phyloP scores from a whole-genome alignment of 1,284 basidiomycete genomes.

The Ustilago vetiveriae region DNA sequence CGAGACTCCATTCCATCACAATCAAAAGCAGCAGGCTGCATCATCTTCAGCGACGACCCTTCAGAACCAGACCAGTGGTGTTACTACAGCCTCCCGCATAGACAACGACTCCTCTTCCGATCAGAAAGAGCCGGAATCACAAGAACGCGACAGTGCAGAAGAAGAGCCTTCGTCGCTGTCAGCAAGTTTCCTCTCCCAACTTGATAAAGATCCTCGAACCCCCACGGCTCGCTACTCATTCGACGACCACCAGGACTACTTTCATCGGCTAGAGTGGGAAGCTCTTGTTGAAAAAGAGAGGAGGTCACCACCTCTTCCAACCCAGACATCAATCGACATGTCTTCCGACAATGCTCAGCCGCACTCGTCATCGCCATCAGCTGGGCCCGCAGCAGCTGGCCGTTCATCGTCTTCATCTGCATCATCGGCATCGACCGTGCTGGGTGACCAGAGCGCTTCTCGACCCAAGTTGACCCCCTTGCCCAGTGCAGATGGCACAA shows the following conservation, averaged over 20 bases:
- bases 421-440: conserved; percentile 8
- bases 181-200: conserved; percentile 30
- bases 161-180: conserved; percentile 20
- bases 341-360: neutral
- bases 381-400: neutral
- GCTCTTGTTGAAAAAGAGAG: conserved; percentile 18
- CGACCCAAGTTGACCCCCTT: conserved; percentile 9
- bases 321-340: conserved; percentile 7
- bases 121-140: neutral
- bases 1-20: neutral
- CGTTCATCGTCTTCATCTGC: conserved; percentile 2
- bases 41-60: no score
- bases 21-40: neutral
- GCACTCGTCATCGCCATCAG: neutral
- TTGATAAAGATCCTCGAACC: conserved; percentile 14
- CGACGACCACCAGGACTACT: conserved; percentile 49
- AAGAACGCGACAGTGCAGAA: neutral
- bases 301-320: conserved; percentile 3
- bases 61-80: neutral
- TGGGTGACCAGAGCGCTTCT: conserved; percentile 5
- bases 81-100: no score
- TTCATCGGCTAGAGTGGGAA: conserved; percentile 37
- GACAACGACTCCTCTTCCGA: no score
- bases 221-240: conserved; percentile 36
- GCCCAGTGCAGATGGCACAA: neutral